A percentile compares a stretch with the other conserved stretches of the same genome.
phyloP scores from a whole-genome alignment of 192 early-diverging fungal species.

The Podila epicladia region DNA sequence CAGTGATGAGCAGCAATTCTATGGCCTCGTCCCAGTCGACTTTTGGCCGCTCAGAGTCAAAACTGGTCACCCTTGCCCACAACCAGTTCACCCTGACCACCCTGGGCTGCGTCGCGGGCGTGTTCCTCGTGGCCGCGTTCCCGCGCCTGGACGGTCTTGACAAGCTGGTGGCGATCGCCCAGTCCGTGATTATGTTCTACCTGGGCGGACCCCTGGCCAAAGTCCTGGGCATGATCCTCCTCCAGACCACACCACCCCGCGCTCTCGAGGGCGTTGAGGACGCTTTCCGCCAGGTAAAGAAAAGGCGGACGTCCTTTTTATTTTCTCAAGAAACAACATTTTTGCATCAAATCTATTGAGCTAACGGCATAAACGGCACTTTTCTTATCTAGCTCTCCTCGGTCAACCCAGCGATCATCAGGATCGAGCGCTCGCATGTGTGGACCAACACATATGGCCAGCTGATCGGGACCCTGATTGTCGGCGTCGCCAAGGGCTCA shows the following conservation, averaged over 20 bases:
- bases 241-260: constrained; percentile 63
- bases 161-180: constrained; percentile 56
- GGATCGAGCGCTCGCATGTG: constrained; percentile 59
- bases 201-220: constrained; percentile 58
- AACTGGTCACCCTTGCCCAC: constrained; percentile 12
- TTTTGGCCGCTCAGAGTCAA: neutral
- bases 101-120: constrained; percentile 44
- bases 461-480: constrained; percentile 57
- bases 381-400: neutral
- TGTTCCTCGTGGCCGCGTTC: constrained; percentile 40
- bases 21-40: neutral
- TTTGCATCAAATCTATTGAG: neutral
- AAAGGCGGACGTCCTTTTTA: no score
- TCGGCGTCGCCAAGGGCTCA: constrained; percentile 54
- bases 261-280: constrained; percentile 55
- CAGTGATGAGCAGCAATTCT: constrained; percentile 14
- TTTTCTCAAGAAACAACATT: neutral
- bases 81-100: constrained; percentile 55
- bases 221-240: constrained; percentile 58
- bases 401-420: constrained; percentile 53
- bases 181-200: constrained; percentile 59
- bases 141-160: constrained; percentile 50
- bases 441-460: constrained; percentile 67
- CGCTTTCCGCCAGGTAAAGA: constrained; percentile 53
- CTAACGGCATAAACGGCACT: neutral